Percentiles rank a stretch among this genome's conserved stretches.
Conservation (phyloP, 2,329 filamentous ascomycete genomes). For the Aureobasidium sp. region DNA sequence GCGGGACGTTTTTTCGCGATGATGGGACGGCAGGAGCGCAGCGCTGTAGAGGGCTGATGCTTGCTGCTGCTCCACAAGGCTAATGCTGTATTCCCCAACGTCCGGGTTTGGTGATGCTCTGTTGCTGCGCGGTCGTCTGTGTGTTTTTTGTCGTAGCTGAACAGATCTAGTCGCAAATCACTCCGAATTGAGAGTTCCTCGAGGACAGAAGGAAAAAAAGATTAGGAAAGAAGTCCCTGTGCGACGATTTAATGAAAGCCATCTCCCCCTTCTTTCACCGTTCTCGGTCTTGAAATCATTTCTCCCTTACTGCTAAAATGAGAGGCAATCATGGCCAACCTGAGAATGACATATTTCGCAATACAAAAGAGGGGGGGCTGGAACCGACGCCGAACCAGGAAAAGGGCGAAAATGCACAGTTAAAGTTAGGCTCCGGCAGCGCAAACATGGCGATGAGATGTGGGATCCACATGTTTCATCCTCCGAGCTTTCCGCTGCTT, state of each 20-base stretch:
- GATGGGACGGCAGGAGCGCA: neutral
- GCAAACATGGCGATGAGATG: neutral
- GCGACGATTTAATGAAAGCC: neutral
- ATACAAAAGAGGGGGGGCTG: neutral
- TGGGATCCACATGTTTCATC: conserved; percentile 7
- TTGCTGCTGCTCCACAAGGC: neutral
- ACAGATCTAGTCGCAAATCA: neutral
- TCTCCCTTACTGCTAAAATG: neutral
- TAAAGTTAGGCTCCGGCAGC: conserved; percentile 1
- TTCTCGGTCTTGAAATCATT: conserved; percentile 3
- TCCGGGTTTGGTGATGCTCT: neutral
- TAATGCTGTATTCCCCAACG: conserved; percentile 10
- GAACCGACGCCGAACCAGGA: conserved; percentile 8
- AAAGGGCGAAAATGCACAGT: neutral
- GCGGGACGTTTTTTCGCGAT: conserved; percentile 11
- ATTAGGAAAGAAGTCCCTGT: neutral
- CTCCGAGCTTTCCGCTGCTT: neutral
- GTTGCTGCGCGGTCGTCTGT: conserved; percentile 11
- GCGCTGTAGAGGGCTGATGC: neutral
- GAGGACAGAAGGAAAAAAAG: neutral
- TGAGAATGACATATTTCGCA: conserved; percentile 7
- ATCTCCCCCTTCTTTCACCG: neutral
- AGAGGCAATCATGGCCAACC: neutral
- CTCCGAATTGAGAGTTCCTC: neutral
- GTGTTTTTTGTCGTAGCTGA: conserved; percentile 1